phyloP scores from a whole-genome alignment of 805 yeast genomes.

The Wickerhamiella azymoides region DNA sequence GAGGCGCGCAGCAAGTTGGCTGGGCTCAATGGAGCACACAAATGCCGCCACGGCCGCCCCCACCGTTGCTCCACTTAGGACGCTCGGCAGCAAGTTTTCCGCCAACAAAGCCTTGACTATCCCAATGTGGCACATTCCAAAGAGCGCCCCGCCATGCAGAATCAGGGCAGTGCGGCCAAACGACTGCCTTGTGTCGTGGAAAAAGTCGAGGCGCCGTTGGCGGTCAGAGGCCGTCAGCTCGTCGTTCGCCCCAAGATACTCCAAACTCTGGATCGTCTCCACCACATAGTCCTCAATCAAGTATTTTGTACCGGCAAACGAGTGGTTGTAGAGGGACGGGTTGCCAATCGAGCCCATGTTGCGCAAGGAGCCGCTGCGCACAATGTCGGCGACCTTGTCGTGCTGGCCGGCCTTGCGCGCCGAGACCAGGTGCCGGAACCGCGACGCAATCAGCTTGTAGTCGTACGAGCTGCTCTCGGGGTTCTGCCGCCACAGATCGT shows the following conservation, averaged over 20 bases:
- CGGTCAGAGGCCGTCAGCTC: constrained; percentile 22
- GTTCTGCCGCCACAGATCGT: constrained; percentile 51
- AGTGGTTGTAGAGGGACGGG: constrained; percentile 60
- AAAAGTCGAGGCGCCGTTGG: constrained; percentile 42
- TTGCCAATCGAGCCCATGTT: constrained; percentile 87
- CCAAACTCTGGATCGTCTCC: constrained; percentile 59
- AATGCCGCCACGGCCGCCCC: constrained; percentile 89
- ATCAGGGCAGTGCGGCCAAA: constrained; percentile 84
- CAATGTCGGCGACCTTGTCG: constrained; percentile 37
- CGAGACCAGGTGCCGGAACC: constrained; percentile 45
- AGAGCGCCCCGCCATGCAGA: constrained; percentile 87
- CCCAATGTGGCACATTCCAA: constrained; percentile 89
- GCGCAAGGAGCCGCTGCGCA: constrained; percentile 72
- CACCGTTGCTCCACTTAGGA: constrained; percentile 82
- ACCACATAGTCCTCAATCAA: constrained; percentile 75
- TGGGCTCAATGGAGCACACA: constrained; percentile 58
- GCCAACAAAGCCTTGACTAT: constrained; percentile 73
- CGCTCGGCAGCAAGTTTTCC: constrained; percentile 64
- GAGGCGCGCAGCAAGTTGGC: constrained; percentile 40
- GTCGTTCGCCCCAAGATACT: constrained; percentile 36
- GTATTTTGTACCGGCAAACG: constrained; percentile 78
- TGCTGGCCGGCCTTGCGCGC: constrained; percentile 32
- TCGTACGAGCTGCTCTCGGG: constrained; percentile 73
- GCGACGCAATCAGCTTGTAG: constrained; percentile 63
- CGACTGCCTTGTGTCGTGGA: constrained; percentile 74